Percentiles rank a stretch among this genome's conserved stretches.
Evolutionary conservation across 2,329 filamentous ascomycete genomes (phyloP).

Genomic region (Zarea fungicola): DNA sequence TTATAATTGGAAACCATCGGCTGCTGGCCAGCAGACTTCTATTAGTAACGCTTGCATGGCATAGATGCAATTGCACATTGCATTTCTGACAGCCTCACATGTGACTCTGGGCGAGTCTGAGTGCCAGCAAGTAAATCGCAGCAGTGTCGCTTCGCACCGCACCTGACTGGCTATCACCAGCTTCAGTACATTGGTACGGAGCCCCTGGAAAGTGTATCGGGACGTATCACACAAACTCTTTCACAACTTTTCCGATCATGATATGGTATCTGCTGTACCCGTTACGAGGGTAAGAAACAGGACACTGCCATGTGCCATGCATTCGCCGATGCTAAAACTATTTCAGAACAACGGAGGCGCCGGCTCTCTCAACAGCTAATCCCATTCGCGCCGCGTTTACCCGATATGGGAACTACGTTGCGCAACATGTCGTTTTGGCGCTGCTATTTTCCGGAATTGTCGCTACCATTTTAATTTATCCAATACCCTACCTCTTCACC

Average conservation of each 20-base stretch:
- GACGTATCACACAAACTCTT: too few relatives aligned
- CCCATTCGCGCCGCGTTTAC: constrained; percentile 61
- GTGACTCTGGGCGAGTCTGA: too few relatives aligned
- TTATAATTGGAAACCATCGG: too few relatives aligned
- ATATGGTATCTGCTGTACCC: constrained; percentile 76
- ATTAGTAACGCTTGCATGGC: too few relatives aligned
- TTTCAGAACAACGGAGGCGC: constrained; percentile 66
- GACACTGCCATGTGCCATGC: constrained; percentile 1
- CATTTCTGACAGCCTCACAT: too few relatives aligned
- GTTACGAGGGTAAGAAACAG: constrained; percentile 62
- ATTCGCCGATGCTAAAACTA: constrained; percentile 11
- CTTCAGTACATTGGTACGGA: too few relatives aligned
- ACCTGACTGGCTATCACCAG: too few relatives aligned
- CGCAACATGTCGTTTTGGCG: constrained; percentile 68
- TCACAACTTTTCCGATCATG: constrained; percentile 36
- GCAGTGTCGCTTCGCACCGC: too few relatives aligned
- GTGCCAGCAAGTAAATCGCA: too few relatives aligned
- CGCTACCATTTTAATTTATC: constrained; percentile 66
- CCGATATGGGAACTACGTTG: constrained; percentile 64
- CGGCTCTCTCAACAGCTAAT: constrained; percentile 57
- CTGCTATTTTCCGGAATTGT: constrained; percentile 69
- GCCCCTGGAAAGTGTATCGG: too few relatives aligned
- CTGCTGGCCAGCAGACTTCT: too few relatives aligned
- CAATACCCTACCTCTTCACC: constrained; percentile 69
- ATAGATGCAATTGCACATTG: too few relatives aligned